These are phyloP conservation scores for Kluyveromyces sp. DNA, from an alignment of 1,139 yeast species.

Conservation along the genomic window DNA sequence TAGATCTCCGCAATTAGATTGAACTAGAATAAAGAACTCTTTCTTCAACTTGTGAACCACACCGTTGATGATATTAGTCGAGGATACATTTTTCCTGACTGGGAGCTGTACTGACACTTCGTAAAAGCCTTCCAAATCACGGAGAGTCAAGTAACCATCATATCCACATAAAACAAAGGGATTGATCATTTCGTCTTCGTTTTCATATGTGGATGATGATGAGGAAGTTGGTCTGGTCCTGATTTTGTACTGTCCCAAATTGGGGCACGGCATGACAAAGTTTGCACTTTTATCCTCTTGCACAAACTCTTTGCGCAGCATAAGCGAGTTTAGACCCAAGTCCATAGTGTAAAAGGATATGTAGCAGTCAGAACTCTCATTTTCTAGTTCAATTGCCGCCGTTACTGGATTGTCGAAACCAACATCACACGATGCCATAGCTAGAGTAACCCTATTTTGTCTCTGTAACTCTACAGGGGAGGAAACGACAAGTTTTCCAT, in stretches of 20 bases:
- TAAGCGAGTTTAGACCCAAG: slow-evolving; percentile 72
- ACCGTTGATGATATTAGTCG: slow-evolving; percentile 43
- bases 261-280: slow-evolving; percentile 26
- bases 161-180: slow-evolving; percentile 53
- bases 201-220: not conserved
- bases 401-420: slow-evolving; percentile 77
- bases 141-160: slow-evolving; percentile 39
- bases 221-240: slow-evolving; percentile 6
- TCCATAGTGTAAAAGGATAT: slow-evolving; percentile 75
- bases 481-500: slow-evolving; percentile 42
- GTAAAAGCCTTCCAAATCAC: slow-evolving; percentile 31
- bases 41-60: slow-evolving; percentile 56
- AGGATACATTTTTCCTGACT: slow-evolving; percentile 29
- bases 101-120: slow-evolving; percentile 47
- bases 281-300: slow-evolving; percentile 39
- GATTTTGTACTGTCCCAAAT: slow-evolving; percentile 19
- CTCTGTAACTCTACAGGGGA: slow-evolving; percentile 70
- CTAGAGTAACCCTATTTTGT: slow-evolving; percentile 46
- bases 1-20: slow-evolving; percentile 67
- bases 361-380: slow-evolving; percentile 10
- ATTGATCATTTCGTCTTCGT: slow-evolving; percentile 28
- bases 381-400: slow-evolving; percentile 69
- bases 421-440: slow-evolving; percentile 56
- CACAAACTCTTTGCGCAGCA: slow-evolving; percentile 40
- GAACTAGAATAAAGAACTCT: slow-evolving; percentile 64